These are phyloP conservation scores for Crithidia thermophila DNA, from an alignment of 208 protist species.

Conservation along the genomic window DNA sequence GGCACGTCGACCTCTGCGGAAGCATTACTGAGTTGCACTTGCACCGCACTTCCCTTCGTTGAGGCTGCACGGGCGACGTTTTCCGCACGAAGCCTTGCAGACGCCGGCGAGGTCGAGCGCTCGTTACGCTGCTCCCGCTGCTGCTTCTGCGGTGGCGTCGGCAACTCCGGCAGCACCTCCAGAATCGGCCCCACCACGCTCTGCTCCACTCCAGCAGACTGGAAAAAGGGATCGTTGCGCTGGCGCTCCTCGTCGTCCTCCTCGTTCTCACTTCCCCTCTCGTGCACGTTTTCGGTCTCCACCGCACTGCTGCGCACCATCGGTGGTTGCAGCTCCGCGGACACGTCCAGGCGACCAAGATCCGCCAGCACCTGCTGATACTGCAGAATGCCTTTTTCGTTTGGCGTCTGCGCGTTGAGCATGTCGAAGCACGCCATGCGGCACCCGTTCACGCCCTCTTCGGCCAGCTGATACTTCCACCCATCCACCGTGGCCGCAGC, in stretches of 20 bases:
- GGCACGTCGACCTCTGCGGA: slow-evolving; percentile 4
- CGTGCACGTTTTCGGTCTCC: background rate
- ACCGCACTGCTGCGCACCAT: background rate
- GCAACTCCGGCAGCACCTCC: background rate
- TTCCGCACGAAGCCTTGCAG: too few species aligned
- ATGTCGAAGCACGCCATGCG: slow-evolving; percentile 37
- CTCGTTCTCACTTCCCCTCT: background rate
- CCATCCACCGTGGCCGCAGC: slow-evolving; percentile 24
- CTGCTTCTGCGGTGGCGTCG: background rate
- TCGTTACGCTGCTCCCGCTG: background rate
- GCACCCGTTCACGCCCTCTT: slow-evolving; percentile 14
- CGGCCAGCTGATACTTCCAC: slow-evolving; percentile 26
- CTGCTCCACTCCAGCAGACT: background rate
- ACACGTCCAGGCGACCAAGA: slow-evolving; percentile 27
- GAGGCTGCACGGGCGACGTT: background rate
- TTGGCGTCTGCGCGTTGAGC: slow-evolving; percentile 28
- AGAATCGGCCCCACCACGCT: background rate
- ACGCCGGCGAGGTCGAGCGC: background rate
- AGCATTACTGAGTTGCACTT: background rate
- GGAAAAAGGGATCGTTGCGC: too few species aligned
- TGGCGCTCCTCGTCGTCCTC: background rate
- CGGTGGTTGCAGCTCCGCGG: slow-evolving; percentile 12
- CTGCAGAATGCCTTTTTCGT: slow-evolving; percentile 26
- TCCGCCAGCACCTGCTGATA: slow-evolving; percentile 31
- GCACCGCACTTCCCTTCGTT: background rate